Evolutionary conservation across 75 land plant genomes (phyloP), one percentile per base, ranked within the genome.

Genomic region (Pinus tabuliformis): DNA sequence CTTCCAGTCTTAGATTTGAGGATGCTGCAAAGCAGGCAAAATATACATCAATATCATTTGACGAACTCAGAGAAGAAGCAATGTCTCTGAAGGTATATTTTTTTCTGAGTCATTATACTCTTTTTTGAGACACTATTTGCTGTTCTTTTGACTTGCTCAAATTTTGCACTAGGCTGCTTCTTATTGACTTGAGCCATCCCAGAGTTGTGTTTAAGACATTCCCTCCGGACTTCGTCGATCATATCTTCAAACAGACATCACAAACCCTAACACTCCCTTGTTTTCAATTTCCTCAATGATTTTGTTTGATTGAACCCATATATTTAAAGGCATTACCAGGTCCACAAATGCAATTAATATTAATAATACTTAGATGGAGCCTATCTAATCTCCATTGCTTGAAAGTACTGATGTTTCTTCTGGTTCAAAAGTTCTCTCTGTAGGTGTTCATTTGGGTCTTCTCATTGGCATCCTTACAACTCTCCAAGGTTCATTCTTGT

Each of bases 1-100:
- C 99, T 57, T 86, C 89, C 21, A 42, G 39, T 33, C 82, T 97
- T 62, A 37, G 84, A 22, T 97, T 91, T 88, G 95, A 92, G 59
- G 96, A 97, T 59, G 72, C 56, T 54, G 86, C 86, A 71, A 92
- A 97, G 78, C 93, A 97, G 85, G 76, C 58, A 70, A 89, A 72
- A 22, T 92, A 92, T 74, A 83, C 86, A 16, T 73, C 82, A 56
- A 88, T 97, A 68, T 87, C 93, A 16, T 92, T 97, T 76, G 30
- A 82, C 26, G 85, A 87, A 81, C 56, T 97, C 58, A 73, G 77
- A 58, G 82, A 83, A 30, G 99, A 86, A 78, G 58, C 91, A 54
- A 58, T 36, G 61, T 78, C 80, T 62, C 80, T 95, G 24, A 90
- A 88, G 97, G 97, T 94, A 78, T 3, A 12, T 18, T 59, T 57